A percentile compares a stretch with the other conserved stretches of the same genome.
These are phyloP conservation scores for Papilionanthe hybrid DNA, from an alignment of 116 monocot genomes.

Conservation along the genomic window DNA sequence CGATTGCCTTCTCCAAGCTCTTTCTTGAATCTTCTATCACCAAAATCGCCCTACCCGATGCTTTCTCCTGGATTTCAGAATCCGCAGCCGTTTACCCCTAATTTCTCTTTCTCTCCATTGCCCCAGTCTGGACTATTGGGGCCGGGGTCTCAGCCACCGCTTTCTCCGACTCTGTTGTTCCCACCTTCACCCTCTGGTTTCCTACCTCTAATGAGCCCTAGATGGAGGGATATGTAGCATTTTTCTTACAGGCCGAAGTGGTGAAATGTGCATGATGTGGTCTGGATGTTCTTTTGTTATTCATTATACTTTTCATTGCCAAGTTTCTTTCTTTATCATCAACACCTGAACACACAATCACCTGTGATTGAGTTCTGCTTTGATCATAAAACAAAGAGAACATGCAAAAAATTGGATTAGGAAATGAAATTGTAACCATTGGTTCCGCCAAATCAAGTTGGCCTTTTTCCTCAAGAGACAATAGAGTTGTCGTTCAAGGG, in stretches of 20 bases:
- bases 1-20: constrained; percentile 50
- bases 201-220: constrained; percentile 57
- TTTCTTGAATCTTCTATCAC: constrained; percentile 58
- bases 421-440: constrained; percentile 4
- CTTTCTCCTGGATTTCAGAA: constrained; percentile 73
- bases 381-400: background rate
- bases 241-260: background rate
- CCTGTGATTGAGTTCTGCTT: constrained; percentile 5
- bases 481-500: background rate
- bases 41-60: constrained; percentile 63
- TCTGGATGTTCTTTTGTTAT: background rate
- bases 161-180: constrained; percentile 51
- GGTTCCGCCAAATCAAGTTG: background rate
- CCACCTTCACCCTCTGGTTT: constrained; percentile 75
- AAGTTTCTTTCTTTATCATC: background rate
- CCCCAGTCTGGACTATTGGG: constrained; percentile 45
- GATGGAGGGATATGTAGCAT: constrained; percentile 69
- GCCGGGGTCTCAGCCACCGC: constrained; percentile 38
- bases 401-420: background rate
- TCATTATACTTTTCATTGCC: background rate
- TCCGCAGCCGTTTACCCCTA: constrained; percentile 55
- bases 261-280: background rate
- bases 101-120: constrained; percentile 53
- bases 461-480: background rate
- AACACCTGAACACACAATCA: background rate